These are phyloP conservation scores for Alternaria sp. DNA, from an alignment of 2,329 filamentous ascomycete genomes.

Conservation along the genomic window DNA sequence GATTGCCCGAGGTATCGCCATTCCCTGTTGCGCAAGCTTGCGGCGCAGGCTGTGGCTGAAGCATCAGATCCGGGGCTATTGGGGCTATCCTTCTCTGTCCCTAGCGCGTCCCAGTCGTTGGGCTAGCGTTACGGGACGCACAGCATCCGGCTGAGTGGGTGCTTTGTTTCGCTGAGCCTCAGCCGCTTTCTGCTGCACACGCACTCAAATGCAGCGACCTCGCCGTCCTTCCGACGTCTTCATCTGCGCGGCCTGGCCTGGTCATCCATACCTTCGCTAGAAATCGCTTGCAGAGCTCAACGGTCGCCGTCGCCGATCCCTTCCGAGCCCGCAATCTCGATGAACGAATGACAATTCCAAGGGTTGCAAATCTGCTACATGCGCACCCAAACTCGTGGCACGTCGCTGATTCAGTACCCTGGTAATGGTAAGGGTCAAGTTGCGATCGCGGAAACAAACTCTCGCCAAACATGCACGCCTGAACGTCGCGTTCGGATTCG, in stretches of 20 bases:
- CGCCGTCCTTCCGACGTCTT: conserved; percentile 31
- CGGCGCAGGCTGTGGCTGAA: conserved; percentile 27
- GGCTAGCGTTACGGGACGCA: conserved; percentile 32
- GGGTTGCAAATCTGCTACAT: conserved; percentile 4
- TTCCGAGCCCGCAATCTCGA: conserved; percentile 21
- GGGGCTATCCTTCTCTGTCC: background rate
- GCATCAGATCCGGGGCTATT: conserved; percentile 24
- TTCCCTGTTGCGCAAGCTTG: conserved; percentile 21
- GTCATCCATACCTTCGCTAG: conserved; percentile 21
- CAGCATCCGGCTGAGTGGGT: conserved; percentile 26
- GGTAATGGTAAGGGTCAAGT: conserved; percentile 8
- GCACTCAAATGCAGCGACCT: conserved; percentile 34
- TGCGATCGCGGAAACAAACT: conserved; percentile 21
- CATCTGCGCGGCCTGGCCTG: conserved; percentile 15
- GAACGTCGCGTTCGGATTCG: conserved; percentile 25
- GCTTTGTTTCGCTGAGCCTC: conserved; percentile 28
- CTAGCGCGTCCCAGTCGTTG: conserved; percentile 15
- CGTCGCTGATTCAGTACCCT: conserved; percentile 24
- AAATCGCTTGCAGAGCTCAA: conserved; percentile 30
- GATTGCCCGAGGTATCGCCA: conserved; percentile 21
- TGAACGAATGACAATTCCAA: background rate
- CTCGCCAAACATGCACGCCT: conserved; percentile 12
- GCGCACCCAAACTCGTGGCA: conserved; percentile 1
- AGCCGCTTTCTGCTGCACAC: conserved; percentile 21
- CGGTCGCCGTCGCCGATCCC: conserved; percentile 34